Evolutionary conservation across 1,284 basidiomycete genomes (phyloP), one percentile per base, ranked within the genome.

Genomic region (Ustilago tritici): DNA sequence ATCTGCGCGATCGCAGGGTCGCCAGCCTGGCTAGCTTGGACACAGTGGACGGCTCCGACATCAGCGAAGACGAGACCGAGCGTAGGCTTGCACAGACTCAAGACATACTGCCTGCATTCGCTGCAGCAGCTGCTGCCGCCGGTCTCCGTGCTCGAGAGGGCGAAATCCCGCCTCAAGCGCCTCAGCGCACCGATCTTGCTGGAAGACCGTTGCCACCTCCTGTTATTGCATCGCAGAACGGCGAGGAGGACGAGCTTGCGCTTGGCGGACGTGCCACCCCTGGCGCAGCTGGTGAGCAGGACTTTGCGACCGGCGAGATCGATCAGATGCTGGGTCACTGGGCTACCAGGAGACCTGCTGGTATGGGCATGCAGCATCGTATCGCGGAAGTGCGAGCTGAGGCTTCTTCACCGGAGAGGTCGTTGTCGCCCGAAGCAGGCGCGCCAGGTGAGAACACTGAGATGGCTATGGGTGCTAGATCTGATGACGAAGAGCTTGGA

Each of bases 151-250:
- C 61, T 34, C 47, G 61, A 12, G 67, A 71, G 19, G 68, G 62
- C 34, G 70, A 73, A 9, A 65, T 52, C 4, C 70, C 77, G 11
- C 66, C 66, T 5, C 57, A 64, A 47, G 66, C 77, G 38, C 77
- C 81, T 38, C 74, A 71, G 56, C 65, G 81, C 4, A 81, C 78
- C 23, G 81, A 81, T 43, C 63, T 80, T 11, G 76, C 81, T 28
- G 80, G 82, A 40, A 56, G 79, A 5, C 78, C 81, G 1, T 61
- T 85, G 58, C 83, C 82, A 32, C 81, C 82, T 41, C 83, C 83
- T 0, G 80, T 84, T 28, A 85, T 85, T 53, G 82, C 82, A 28
- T 73, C 71, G 52, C 76, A 78, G 47, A 70, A 74, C 14, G 75
- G 61, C 34, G 68, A 78, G 11, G 73, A 76, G 36, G 77, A 79